Conservation (phyloP, 768 basidiomycete genomes). For the Leccinellum luteum region DNA sequence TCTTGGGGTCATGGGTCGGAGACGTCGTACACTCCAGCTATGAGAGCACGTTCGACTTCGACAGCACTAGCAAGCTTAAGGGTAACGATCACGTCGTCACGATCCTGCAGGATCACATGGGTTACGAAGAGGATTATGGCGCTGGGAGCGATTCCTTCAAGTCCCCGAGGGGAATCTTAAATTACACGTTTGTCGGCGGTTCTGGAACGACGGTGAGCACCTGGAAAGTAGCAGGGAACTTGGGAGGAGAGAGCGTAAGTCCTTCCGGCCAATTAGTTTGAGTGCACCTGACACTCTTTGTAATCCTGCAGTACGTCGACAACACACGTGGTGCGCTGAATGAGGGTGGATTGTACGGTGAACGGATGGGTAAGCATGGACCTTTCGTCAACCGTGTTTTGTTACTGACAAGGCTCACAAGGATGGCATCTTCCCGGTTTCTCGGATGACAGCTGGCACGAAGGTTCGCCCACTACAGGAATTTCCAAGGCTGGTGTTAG, state of each 20-base stretch:
- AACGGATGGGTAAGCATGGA: conserved; percentile 40
- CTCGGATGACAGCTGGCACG: conserved; percentile 45
- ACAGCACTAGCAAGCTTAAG: background rate
- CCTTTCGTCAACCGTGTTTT: background rate
- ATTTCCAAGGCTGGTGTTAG: conserved; percentile 43
- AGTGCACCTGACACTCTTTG: background rate
- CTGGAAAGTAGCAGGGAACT: conserved; percentile 53
- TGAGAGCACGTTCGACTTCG: conserved; percentile 17
- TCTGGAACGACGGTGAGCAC: conserved; percentile 33
- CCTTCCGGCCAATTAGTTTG: background rate
- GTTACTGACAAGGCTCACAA: conserved; percentile 6
- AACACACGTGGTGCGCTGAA: conserved; percentile 53
- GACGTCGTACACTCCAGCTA: conserved; percentile 13
- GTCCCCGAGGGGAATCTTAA: conserved; percentile 45
- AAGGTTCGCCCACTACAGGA: conserved; percentile 41
- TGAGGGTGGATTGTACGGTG: conserved; percentile 56
- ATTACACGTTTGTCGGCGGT: conserved; percentile 45
- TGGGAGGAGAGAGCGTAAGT: conserved; percentile 46
- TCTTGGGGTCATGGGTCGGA: conserved; percentile 41
- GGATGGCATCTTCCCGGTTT: conserved; percentile 58
- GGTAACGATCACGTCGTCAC: conserved; percentile 44
- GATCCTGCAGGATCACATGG: conserved; percentile 55
- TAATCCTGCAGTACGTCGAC: conserved; percentile 41
- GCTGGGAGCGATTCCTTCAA: conserved; percentile 47
- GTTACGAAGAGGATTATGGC: conserved; percentile 44